Percentiles rank a stretch among this genome's conserved stretches.
These are phyloP conservation scores for Pleurozium schreberi DNA, from an alignment of 225 moss, liverwort and hornwort species.

Conservation along the genomic window DNA sequence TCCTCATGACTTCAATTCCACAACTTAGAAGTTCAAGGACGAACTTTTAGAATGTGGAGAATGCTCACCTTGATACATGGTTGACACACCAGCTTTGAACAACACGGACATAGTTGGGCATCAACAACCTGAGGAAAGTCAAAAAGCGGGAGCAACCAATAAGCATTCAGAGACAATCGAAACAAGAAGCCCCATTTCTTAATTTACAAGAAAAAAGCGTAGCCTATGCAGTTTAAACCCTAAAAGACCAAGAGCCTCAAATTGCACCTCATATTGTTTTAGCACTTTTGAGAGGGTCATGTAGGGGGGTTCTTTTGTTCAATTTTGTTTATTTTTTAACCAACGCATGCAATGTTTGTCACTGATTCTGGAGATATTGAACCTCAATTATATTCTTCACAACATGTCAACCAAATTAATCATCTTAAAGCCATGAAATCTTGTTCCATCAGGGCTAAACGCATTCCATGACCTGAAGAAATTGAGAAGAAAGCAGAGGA, in stretches of 20 bases:
- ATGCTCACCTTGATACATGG: constrained; percentile 53
- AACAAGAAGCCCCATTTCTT: not conserved
- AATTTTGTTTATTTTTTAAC: not conserved
- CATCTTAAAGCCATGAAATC: not conserved
- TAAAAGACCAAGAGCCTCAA: not conserved
- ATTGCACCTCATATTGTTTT: not conserved
- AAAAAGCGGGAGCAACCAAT: not conserved
- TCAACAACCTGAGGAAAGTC: constrained; percentile 29
- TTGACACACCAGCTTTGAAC: constrained; percentile 61
- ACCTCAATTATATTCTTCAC: not conserved
- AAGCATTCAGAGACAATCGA: not conserved
- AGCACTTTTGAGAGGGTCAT: not conserved
- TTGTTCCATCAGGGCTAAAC: not conserved
- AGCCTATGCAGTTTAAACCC: not conserved
- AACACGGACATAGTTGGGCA: constrained; percentile 60
- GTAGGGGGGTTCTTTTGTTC: not conserved
- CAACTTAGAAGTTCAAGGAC: not conserved
- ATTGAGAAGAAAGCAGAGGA: not conserved
- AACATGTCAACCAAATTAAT: not conserved
- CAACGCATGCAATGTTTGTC: not conserved
- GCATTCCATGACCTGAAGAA: not conserved
- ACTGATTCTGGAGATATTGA: not conserved
- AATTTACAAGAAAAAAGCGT: not conserved
- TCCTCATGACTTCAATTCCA: not conserved
- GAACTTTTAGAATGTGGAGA: not conserved